phyloP scores from a whole-genome alignment of 1,139 yeast genomes.

The Magnusiomyces ingens region DNA sequence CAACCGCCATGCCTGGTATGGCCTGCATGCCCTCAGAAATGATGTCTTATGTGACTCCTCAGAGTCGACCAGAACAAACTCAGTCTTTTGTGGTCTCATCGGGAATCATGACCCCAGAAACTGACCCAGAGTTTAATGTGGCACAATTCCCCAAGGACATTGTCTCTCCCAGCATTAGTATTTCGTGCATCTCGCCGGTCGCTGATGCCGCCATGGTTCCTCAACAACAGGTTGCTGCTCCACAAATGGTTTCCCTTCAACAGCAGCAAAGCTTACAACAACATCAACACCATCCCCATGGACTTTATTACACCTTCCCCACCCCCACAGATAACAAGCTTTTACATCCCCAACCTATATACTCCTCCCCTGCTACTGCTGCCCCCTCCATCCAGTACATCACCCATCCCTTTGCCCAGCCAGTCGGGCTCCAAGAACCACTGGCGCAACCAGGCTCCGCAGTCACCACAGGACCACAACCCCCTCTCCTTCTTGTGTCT shows the following conservation, averaged over 20 bases:
- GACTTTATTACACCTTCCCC: constrained; percentile 8
- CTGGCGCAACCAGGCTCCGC: neutral
- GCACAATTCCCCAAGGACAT: too few relatives aligned
- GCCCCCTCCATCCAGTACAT: constrained; percentile 2
- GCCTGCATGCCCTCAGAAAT: too few relatives aligned
- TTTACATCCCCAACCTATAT: neutral
- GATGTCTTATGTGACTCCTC: constrained; percentile 12
- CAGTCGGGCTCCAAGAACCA: neutral
- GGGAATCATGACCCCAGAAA: constrained; percentile 17
- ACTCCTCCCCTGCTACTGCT: constrained; percentile 9
- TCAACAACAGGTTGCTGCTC: constrained; percentile 10
- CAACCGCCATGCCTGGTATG: too few relatives aligned
- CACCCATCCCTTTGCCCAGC: neutral
- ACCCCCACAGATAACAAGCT: constrained; percentile 1
- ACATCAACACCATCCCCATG: neutral
- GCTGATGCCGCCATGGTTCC: constrained; percentile 11
- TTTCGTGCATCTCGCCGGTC: constrained; percentile 13
- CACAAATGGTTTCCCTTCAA: constrained; percentile 2
- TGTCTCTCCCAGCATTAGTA: constrained; percentile 12
- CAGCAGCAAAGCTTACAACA: constrained; percentile 6
- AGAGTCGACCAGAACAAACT: neutral
- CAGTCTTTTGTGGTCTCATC: constrained; percentile 4
- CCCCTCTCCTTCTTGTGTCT: constrained; percentile 5
- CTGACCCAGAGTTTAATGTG: constrained; percentile 12
- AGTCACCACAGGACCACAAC: neutral